phyloP scores from a whole-genome alignment of 2,329 filamentous ascomycete species.

The Aspergillus brunneoviolaceus region DNA sequence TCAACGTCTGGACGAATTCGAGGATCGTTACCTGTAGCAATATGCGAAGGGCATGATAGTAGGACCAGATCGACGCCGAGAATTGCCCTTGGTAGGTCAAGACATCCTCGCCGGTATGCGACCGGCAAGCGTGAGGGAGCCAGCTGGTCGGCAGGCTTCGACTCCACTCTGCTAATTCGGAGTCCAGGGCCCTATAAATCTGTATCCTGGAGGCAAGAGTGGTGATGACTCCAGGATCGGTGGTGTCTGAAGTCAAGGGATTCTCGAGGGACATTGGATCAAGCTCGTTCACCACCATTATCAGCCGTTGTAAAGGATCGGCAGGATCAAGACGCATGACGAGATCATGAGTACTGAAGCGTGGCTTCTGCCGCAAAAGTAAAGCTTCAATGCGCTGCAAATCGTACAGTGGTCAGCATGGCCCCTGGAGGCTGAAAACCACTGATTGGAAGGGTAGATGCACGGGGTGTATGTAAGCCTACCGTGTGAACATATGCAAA shows the following conservation, averaged over 20 bases:
- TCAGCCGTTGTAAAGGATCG: conserved; percentile 33
- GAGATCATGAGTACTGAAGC: conserved; percentile 31
- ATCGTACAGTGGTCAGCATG: not conserved
- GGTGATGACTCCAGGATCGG: conserved; percentile 17
- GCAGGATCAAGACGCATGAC: conserved; percentile 26
- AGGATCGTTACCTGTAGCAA: conserved; percentile 33
- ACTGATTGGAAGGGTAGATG: not conserved
- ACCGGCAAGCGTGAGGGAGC: conserved; percentile 35
- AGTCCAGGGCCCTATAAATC: conserved; percentile 24
- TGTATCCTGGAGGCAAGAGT: conserved; percentile 27
- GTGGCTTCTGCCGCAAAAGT: conserved; percentile 32
- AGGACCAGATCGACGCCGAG: conserved; percentile 34
- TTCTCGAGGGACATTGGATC: conserved; percentile 29
- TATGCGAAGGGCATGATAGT: conserved; percentile 37
- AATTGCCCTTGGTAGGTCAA: conserved; percentile 35
- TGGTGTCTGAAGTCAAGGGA: conserved; percentile 5
- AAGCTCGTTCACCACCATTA: conserved; percentile 32
- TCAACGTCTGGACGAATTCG: conserved; percentile 23
- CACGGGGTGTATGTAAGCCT: conserved; percentile 9
- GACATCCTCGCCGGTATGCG: conserved; percentile 28
- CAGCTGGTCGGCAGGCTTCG: conserved; percentile 32
- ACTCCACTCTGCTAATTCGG: conserved; percentile 33
- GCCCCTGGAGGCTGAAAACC: too few relatives aligned
- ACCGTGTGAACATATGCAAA: conserved; percentile 40
- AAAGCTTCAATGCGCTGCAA: conserved; percentile 37